These are phyloP conservation scores for Talaromyces islandicus DNA, from an alignment of 2,329 filamentous ascomycete species.

Conservation along the genomic window DNA sequence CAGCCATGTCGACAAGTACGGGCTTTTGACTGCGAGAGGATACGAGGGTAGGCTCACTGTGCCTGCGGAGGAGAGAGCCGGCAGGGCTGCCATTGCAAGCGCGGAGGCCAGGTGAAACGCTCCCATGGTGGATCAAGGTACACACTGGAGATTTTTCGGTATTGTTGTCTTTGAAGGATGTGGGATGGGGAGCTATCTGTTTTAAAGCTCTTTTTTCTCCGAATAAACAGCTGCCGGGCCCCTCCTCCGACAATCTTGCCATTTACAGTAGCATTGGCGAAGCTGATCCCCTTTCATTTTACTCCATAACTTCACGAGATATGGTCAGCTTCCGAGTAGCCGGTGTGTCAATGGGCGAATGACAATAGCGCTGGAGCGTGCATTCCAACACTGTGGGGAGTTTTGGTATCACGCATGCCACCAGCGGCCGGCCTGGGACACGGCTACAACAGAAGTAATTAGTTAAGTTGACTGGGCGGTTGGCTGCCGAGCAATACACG, in stretches of 20 bases:
- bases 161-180: background rate
- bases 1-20: constrained; percentile 41
- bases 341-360: background rate
- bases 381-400: background rate
- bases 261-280: background rate
- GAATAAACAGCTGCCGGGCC: background rate
- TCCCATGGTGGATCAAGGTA: background rate
- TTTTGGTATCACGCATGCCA: background rate
- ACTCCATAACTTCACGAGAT: background rate
- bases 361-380: background rate
- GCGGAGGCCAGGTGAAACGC: background rate
- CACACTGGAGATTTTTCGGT: background rate
- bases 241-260: background rate
- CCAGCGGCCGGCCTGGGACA: background rate
- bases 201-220: background rate
- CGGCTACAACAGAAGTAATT: background rate
- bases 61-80: background rate
- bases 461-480: background rate
- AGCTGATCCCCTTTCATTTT: background rate
- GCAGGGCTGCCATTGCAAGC: background rate
- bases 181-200: background rate
- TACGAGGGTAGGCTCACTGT: constrained; percentile 29
- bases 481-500: background rate
- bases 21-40: constrained; percentile 39
- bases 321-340: background rate